Evolutionary conservation across 179 eudicot genomes (phyloP).

Genomic region (Gypsophila paniculata): DNA sequence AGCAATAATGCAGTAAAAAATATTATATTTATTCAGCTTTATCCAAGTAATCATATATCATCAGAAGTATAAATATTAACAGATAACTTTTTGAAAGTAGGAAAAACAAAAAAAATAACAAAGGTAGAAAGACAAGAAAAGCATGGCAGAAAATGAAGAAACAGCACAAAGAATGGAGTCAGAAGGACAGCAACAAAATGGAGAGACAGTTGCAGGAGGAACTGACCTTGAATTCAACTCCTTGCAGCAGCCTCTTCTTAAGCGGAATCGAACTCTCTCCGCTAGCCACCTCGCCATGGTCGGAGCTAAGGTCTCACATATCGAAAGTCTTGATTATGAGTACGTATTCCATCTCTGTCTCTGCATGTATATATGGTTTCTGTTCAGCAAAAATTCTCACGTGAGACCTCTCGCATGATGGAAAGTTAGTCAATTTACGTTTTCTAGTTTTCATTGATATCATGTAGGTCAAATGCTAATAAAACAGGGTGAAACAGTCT

Average conservation of each 20-base stretch:
- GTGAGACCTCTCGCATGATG: too few species aligned
- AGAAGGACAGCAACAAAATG: conserved; percentile 23
- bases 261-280: conserved; percentile 64
- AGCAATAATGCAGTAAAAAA: conserved; percentile 25
- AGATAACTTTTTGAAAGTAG: conserved; percentile 2
- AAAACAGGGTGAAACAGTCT: too few species aligned
- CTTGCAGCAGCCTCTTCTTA: conserved; percentile 55
- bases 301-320: conserved; percentile 86
- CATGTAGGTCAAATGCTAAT: too few species aligned
- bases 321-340: conserved; percentile 96
- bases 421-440: too few species aligned
- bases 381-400: not conserved
- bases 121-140: conserved; percentile 6
- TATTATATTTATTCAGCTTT: not conserved
- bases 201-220: conserved; percentile 32
- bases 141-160: conserved; percentile 20
- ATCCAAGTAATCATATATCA: conserved; percentile 19
- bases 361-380: not conserved
- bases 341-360: conserved; percentile 23
- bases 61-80: conserved; percentile 6
- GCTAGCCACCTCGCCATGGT: conserved; percentile 76
- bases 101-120: not conserved
- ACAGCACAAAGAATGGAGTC: conserved; percentile 25
- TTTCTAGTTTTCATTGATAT: too few species aligned
- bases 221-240: conserved; percentile 46